Evolutionary conservation across 1,284 basidiomycete genomes (phyloP).

Genomic region (Sanguinoderma infundibulare): DNA sequence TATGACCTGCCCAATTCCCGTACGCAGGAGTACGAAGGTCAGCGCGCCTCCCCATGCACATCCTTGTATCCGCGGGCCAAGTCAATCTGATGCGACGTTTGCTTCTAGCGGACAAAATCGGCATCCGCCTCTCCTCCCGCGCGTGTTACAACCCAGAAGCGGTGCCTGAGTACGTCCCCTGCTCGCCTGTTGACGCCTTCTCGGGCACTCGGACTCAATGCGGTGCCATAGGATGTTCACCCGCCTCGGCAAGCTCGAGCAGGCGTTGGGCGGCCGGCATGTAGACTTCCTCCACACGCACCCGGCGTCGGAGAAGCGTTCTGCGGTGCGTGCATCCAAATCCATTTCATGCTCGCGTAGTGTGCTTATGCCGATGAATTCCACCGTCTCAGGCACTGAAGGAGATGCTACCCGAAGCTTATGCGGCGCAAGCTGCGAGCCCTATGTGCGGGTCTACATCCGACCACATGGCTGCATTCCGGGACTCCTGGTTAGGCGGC

Average conservation of each 20-base stretch:
- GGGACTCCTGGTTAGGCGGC: conserved; percentile 20
- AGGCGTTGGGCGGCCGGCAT: conserved; percentile 32
- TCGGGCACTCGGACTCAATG: not conserved
- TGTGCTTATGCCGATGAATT: not conserved
- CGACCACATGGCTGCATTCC: conserved; percentile 30
- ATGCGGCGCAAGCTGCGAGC: conserved; percentile 46
- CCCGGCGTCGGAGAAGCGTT: conserved; percentile 71
- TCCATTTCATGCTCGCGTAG: not conserved
- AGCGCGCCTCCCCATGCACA: conserved; percentile 13
- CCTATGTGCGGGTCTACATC: conserved; percentile 27
- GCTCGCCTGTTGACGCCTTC: conserved; percentile 5
- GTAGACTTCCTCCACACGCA: conserved; percentile 76
- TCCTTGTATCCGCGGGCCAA: not conserved
- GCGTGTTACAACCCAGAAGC: conserved; percentile 86
- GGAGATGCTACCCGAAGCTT: conserved; percentile 58
- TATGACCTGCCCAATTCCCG: conserved; percentile 86
- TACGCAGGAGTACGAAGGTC: conserved; percentile 81
- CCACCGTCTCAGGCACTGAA: conserved; percentile 52
- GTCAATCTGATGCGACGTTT: not conserved
- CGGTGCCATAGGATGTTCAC: conserved; percentile 61
- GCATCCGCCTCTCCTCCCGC: conserved; percentile 70
- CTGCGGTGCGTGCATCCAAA: conserved; percentile 53
- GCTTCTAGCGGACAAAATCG: conserved; percentile 73
- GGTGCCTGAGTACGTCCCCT: conserved; percentile 62
- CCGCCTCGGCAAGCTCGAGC: conserved; percentile 61